Evolutionary conservation across 2,329 filamentous ascomycete species (phyloP), one percentile per base, ranked within the genome.

Genomic region (Neofusicoccum kwambonambiense): DNA sequence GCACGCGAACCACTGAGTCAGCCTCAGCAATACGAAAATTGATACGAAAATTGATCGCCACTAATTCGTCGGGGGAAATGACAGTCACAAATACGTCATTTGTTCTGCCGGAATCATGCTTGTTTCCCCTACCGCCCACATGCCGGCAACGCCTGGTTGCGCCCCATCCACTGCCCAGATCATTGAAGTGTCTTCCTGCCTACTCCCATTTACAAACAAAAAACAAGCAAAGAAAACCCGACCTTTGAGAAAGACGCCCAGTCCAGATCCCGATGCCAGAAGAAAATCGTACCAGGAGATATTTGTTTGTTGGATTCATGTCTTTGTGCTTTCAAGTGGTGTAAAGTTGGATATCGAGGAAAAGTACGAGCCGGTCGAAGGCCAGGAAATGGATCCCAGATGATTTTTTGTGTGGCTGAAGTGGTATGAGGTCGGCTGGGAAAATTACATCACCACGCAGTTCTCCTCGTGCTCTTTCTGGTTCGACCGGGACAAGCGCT

Each of bases 401-500:
- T 8, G 15, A 22, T 7, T 5, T 5, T 5, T 31, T 31, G 27
- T 31, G 27, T 0, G 27, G 27, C 27, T 31, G 27, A 31, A 31
- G 2, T 31, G 27, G 27, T 7, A 31, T 31, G 27, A 31, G 27
- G 4, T 31, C 6, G 27, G 5, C 27, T 31, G 27, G 6, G 27
- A 31, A 31, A 31, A 31, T 31, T 56, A 96, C 93, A 96, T 96
- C 58, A 96, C 83, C 62, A 84, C 81, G 77, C 93, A 98, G 68
- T 97, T 93, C 60, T 92, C 93, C 69, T 97, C 92, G 72, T 94
- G 91, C 75, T 94, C 90, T 76, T 89, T 90, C 73, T 90, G 90
- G 64, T 92, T 91, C 69, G 89, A 94, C 65, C 94, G 86, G 8
- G 90, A 93, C 67, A 97, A 87, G 64, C 89, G 87, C 72, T 93